These are phyloP conservation scores for Nadsonia commutata DNA, from an alignment of 1,139 yeast genomes.

Conservation along the genomic window DNA sequence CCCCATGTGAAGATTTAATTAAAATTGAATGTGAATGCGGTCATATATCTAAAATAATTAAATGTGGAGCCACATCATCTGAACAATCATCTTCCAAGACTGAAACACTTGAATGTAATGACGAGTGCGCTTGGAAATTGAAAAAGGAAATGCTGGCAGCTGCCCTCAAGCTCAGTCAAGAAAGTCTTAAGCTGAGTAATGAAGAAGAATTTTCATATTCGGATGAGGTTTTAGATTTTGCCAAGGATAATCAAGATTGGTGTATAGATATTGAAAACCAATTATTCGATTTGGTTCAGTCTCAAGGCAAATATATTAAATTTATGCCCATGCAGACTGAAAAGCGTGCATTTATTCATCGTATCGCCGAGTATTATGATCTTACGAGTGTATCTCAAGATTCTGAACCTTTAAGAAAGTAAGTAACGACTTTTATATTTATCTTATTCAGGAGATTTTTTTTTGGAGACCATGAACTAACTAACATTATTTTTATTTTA, in stretches of 20 bases:
- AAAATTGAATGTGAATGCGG: conserved; percentile 52
- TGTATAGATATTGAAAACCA: conserved; percentile 36
- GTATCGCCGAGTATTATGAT: conserved; percentile 43
- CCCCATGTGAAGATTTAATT: conserved; percentile 39
- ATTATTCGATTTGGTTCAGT: conserved; percentile 33
- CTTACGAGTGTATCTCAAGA: conserved; percentile 66
- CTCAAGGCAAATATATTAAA: conserved; percentile 30
- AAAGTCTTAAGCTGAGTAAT: conserved; percentile 6
- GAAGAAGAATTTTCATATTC: conserved; percentile 17
- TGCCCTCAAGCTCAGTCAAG: conserved; percentile 35
- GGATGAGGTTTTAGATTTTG: conserved; percentile 16
- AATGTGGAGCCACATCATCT: conserved; percentile 10
- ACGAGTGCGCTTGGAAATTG: conserved; percentile 46
- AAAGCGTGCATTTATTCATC: conserved; percentile 60
- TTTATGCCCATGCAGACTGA: conserved; percentile 61
- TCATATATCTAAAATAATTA: conserved; percentile 24
- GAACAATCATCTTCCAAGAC: conserved; percentile 15
- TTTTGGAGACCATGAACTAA: not conserved
- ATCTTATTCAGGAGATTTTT: not conserved
- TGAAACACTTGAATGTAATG: conserved; percentile 43
- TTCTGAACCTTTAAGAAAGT: conserved; percentile 51
- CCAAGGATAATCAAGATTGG: conserved; percentile 19
- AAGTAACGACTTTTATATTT: not conserved
- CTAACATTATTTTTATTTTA: not conserved
- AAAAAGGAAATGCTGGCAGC: conserved; percentile 49